Evolutionary conservation across 2,329 filamentous ascomycete species (phyloP), one percentile per base, ranked within the genome.

Genomic region (Cercospora citrullina): DNA sequence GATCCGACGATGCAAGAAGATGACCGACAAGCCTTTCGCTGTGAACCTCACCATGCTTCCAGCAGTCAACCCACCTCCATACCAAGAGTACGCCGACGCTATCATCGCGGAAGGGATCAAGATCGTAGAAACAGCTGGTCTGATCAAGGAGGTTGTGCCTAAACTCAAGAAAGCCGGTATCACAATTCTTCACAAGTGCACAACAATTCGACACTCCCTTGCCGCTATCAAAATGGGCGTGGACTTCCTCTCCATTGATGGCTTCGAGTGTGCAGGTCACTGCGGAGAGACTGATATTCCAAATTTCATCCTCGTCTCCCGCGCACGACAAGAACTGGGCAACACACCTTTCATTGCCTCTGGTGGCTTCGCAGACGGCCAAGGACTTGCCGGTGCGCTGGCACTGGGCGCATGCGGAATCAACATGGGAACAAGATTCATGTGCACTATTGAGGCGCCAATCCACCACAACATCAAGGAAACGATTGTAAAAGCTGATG

Each of bases 371-470:
- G 94, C 93, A 9, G 94, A 98, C 78, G 94, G 94, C 0, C 88
- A 96, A 76, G 94, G 94, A 3, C 86, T 98, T 23, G 94, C 94
- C 1, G 94, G 94, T 3, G 94, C 94, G 5, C 84, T 98, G 74
- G 90, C 90, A 42, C 86, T 98, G 7, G 94, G 94, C 30, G 94
- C 94, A 0, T 91, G 92, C 78, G 94, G 94, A 72, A 89, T 98
- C 82, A 98, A 98, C 82, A 98, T 98, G 94, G 94, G 94, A 65
- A 98, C 94, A 10, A 86, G 94, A 55, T 98, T 97, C 84, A 95
- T 98, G 91, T 94, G 91, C 82, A 98, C 94, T 0, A 85, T 93
- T 57, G 68, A 97, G 81, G 89, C 93, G 9, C 94, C 94, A 0
- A 91, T 98, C 71, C 94, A 98, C 81, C 79, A 87, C 59, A 96